Conservation (phyloP, 176 grass and related monocot genomes). For the Oryza coarctata region DNA sequence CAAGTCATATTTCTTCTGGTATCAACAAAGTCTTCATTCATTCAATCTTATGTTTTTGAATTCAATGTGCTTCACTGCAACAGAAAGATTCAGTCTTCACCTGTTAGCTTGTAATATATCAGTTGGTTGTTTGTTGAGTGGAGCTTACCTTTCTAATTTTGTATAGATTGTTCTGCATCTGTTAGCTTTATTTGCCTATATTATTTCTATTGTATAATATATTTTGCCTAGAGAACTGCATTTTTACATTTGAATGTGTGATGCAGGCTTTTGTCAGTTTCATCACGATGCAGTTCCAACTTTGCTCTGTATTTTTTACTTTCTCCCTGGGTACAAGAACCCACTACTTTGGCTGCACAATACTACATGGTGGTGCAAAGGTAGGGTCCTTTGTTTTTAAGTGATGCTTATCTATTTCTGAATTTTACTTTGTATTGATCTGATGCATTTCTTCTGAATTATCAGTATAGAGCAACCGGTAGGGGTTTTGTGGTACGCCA, state of each 20-base stretch:
- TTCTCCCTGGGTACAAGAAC: conserved; percentile 95
- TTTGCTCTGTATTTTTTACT: conserved; percentile 93
- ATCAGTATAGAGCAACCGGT: conserved; percentile 87
- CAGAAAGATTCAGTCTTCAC: not conserved
- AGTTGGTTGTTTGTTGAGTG: not conserved
- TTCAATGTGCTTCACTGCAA: not conserved
- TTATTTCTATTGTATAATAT: conserved; percentile 1
- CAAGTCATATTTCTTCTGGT: conserved; percentile 3
- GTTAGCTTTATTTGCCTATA: conserved; percentile 10
- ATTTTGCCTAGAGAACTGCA: not conserved
- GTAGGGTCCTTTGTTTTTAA: conserved; percentile 31
- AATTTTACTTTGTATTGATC: conserved; percentile 13
- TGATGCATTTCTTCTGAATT: conserved; percentile 4
- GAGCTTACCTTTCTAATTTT: not conserved
- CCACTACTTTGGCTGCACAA: conserved; percentile 88
- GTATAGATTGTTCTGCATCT: conserved; percentile 22
- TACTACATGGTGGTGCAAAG: conserved; percentile 95
- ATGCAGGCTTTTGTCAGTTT: conserved; percentile 83
- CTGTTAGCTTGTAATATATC: not conserved
- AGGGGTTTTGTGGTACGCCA: conserved; percentile 88
- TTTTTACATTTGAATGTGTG: conserved; percentile 33
- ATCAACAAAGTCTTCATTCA: not conserved
- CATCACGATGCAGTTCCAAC: conserved; percentile 90
- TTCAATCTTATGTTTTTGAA: not conserved
- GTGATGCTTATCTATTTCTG: not conserved